Conservation (phyloP, 2,329 filamentous ascomycete species). For the Penicillium corylophilum region DNA sequence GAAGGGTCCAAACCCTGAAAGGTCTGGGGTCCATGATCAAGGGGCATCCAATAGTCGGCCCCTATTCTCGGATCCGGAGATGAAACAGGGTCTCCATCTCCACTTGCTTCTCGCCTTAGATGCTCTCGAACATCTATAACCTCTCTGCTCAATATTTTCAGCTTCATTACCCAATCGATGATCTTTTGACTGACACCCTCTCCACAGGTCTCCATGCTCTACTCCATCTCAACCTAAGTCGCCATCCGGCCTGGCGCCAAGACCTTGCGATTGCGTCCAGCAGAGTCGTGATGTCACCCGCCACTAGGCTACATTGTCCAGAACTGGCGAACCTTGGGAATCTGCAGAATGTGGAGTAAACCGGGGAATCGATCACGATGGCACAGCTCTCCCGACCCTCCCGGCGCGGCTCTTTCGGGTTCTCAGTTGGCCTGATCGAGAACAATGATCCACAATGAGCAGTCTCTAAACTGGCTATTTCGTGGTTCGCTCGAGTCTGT, state of each 20-base stretch:
- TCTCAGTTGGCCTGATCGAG: neutral
- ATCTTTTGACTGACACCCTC: neutral
- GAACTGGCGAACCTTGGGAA: constrained; percentile 8
- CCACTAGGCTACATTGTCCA: constrained; percentile 1
- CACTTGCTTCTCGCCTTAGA: constrained; percentile 3
- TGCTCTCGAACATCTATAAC: too few species aligned
- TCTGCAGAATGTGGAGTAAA: constrained; percentile 1
- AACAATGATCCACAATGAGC: neutral
- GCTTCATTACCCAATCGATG: neutral
- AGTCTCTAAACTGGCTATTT: neutral
- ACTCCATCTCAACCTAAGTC: neutral
- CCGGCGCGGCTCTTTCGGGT: neutral
- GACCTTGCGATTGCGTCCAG: neutral
- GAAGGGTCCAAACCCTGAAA: neutral
- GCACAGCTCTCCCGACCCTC: neutral
- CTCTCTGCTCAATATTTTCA: too few species aligned
- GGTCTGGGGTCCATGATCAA: neutral
- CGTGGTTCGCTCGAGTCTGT: constrained; percentile 5
- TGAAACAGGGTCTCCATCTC: constrained; percentile 11
- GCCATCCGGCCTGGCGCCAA: neutral
- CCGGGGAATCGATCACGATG: neutral
- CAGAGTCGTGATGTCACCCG: constrained; percentile 14
- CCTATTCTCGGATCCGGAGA: constrained; percentile 7
- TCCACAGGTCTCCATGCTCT: neutral
- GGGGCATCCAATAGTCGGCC: neutral